Conservation (phyloP, 352 stramenopile species). For the Pythium brassicae region DNA sequence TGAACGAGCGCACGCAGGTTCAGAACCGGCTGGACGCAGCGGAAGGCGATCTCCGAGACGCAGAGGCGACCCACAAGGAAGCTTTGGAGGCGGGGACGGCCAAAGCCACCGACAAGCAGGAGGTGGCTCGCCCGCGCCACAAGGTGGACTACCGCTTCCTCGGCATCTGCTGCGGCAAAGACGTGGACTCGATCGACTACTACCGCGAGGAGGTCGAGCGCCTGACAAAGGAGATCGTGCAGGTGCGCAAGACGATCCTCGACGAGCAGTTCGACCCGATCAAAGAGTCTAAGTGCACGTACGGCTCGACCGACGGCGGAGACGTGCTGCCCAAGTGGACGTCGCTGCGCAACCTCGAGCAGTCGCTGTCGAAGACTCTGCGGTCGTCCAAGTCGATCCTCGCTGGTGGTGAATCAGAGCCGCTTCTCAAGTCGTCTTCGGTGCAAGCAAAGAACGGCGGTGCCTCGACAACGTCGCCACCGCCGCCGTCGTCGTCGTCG, state of each 20-base stretch:
- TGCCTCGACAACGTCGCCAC: slow-evolving; percentile 12
- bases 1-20: slow-evolving; percentile 46
- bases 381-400: slow-evolving; percentile 3
- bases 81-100: slow-evolving; percentile 9
- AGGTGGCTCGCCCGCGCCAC: slow-evolving; percentile 31
- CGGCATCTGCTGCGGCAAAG: slow-evolving; percentile 35
- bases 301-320: slow-evolving; percentile 14
- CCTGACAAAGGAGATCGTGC: slow-evolving; percentile 45
- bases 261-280: slow-evolving; percentile 34
- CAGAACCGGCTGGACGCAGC: slow-evolving; percentile 49
- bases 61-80: slow-evolving; percentile 15
- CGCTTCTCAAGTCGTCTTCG: slow-evolving; percentile 6
- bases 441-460: slow-evolving; percentile 18
- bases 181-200: slow-evolving; percentile 62
- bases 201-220: slow-evolving; percentile 44
- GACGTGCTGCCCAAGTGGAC: slow-evolving; percentile 7
- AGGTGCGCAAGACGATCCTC: slow-evolving; percentile 42
- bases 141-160: slow-evolving; percentile 36
- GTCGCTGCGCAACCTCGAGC: slow-evolving; percentile 9
- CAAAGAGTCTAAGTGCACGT: slow-evolving; percentile 20
- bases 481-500: slow-evolving; percentile 14
- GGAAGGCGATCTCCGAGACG: slow-evolving; percentile 34
- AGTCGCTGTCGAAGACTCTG: slow-evolving; percentile 11
- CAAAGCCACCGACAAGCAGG: slow-evolving; percentile 15
- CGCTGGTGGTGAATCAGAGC: slow-evolving; percentile 1